Evolutionary conservation across 441 rosid species (phyloP), one percentile per base, ranked within the genome.

Genomic region (Pelargonium citronellum): DNA sequence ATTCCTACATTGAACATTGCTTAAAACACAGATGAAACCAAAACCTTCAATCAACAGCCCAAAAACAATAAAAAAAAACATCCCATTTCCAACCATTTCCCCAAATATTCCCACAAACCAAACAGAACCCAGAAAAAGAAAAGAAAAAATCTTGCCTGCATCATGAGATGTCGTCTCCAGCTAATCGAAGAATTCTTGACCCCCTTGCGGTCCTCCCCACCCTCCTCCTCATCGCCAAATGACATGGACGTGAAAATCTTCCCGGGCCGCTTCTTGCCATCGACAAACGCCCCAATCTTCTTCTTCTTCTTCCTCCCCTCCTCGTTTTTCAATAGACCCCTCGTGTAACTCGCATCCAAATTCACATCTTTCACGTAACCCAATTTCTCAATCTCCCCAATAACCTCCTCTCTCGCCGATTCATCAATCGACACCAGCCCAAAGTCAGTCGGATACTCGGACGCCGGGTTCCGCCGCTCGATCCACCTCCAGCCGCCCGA

Each of bases 181-280:
- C 81, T 80, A 68, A 90, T 74, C n/a, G 95, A 82, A 61, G 87
- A 78, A 83, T 88, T 85, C 81, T 85, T 82, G 0, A 87, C 80
- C n/a, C 77, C 68, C 2, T 87, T 77, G 0, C 71, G 68, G 9
- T 61, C 55, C 73, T 71, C 62, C 68, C 75, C 82, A 69, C 75
- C 86, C 55, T 67, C 60, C 47, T 9, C 61, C 9, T 62, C 71
- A 0, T 85, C 90, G 69, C 80, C 74, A 77, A 94, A 91, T 7
- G 97, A 94, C 97, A 89, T 87, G 8, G 93, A 81, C 69, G 95
- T 89, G 71, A 90, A 91, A 30, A 91, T 84, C 86, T 94, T 94
- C 16, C 97, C 99, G 0, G 95, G 96, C 67, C 91, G 88, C 81
- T 94, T 94, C 77, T 79, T 79, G 64, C 82, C 95, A 71, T 86